Percentiles rank a stretch among this genome's conserved stretches.
phyloP scores from a whole-genome alignment of 257 asterid genomes.

The Datura wrightii region DNA sequence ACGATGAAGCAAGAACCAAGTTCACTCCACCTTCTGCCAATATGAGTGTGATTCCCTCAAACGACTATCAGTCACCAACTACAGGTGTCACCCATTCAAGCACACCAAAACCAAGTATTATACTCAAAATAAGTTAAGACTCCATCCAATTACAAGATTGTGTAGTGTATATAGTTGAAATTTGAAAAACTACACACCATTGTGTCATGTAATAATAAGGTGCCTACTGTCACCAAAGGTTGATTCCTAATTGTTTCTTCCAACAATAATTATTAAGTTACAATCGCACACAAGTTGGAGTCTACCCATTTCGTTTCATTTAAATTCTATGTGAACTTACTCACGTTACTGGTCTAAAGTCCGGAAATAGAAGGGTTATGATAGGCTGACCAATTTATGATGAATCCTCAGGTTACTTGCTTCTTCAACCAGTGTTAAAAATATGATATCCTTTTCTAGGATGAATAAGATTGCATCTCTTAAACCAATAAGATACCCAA shows the following conservation, averaged over 20 bases:
- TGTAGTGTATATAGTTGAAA: not conserved
- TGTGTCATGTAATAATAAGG: not conserved
- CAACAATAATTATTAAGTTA: not conserved
- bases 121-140: too few relatives aligned
- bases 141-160: slow-evolving; percentile 1
- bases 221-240: not conserved
- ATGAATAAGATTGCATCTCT: not conserved
- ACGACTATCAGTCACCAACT: slow-evolving; percentile 4
- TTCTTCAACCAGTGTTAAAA: not conserved
- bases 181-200: not conserved
- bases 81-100: slow-evolving; percentile 9
- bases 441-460: not conserved
- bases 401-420: not conserved
- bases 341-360: not conserved
- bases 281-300: not conserved
- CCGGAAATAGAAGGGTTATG: not conserved
- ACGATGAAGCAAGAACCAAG: not conserved
- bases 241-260: not conserved
- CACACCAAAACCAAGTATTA: not conserved
- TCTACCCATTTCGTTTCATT: not conserved
- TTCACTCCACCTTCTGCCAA: not conserved
- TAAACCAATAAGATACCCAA: too few relatives aligned
- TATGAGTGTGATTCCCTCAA: not conserved
- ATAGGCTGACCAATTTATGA: not conserved
- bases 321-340: not conserved